These are phyloP conservation scores for Fusarium sp. DNA, from an alignment of 2,329 filamentous ascomycete genomes.

Conservation along the genomic window DNA sequence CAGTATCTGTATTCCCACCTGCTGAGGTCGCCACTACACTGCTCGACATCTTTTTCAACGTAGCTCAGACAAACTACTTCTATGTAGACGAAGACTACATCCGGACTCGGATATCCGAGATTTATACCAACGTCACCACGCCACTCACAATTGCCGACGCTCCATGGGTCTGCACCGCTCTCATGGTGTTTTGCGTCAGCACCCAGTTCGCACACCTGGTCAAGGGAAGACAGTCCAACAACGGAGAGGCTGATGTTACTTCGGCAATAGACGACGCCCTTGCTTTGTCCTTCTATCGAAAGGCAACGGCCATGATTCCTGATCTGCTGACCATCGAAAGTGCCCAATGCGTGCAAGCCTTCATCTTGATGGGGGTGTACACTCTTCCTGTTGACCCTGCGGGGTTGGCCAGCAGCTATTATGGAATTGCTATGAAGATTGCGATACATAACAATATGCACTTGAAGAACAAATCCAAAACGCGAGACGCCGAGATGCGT, in stretches of 20 bases:
- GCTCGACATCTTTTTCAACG: conserved; percentile 20
- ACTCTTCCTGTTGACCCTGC: conserved; percentile 18
- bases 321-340: conserved; percentile 15
- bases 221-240: neutral
- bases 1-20: conserved; percentile 18
- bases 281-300: conserved; percentile 23
- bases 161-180: conserved; percentile 22
- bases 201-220: conserved; percentile 22
- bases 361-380: conserved; percentile 18
- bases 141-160: conserved; percentile 4
- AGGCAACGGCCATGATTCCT: conserved; percentile 4
- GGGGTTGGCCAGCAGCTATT: conserved; percentile 20
- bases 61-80: conserved; percentile 25
- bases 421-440: conserved; percentile 22
- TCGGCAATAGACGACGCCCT: conserved; percentile 14
- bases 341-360: conserved; percentile 13
- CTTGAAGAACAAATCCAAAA: neutral
- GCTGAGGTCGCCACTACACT: neutral
- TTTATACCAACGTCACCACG: neutral
- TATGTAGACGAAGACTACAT: conserved; percentile 20
- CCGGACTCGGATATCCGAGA: conserved; percentile 1
- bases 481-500: conserved; percentile 1
- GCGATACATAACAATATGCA: conserved; percentile 25
- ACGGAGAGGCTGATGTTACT: neutral
- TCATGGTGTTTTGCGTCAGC: conserved; percentile 25